Evolutionary conservation across 2,329 filamentous ascomycete species (phyloP), one percentile per base, ranked within the genome.

Genomic region (Huntiella savannae): DNA sequence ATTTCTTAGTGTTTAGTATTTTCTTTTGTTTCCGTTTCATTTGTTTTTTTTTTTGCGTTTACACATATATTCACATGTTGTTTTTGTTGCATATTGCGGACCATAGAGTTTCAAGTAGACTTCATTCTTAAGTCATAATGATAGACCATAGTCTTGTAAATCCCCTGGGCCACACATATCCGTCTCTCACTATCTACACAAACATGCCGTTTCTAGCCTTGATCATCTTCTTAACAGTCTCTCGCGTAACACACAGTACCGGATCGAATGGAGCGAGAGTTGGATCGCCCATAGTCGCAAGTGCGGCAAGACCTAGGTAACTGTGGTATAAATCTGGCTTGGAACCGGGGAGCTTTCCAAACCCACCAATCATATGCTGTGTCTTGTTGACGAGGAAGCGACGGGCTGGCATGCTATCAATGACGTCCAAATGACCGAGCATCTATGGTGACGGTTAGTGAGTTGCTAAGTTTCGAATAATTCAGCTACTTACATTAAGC

Each of bases 261-360:
- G 80, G 70, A 58, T 96, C 85, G 42, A 94, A 69, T 15, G 65
- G 62, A 51, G 79, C 80, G 34, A 96, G 58, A 0, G 73, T 73
- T 1, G 69, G 59, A 53, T 93, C 82, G 5, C 75, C 75, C 59
- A 86, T 72, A 12, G 83, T 71, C 0, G 79, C 76, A 35, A 98
- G 65, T 1, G 82, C 79, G 2, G 85, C 82, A 33, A 96, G 70
- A 0, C 86, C 91, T 28, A 96, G 71, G 58, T 87, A 95, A 0
- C 82, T 82, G 58, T 98, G 91, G 54, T 93, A 84, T 19, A 96
- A 68, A 63, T 84, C 82, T 10, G 82, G 82, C 39, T 73, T 73
- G 10, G 73, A 69, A 4, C 75, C 77, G 0, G 77, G 73, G 8
- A 68, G 60, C 57, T 91, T 88, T n/a, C 75, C 74, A 59, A 91